Evolutionary conservation across 768 basidiomycete species (phyloP), one percentile per base, ranked within the genome.

Genomic region (Mycena galericulata): DNA sequence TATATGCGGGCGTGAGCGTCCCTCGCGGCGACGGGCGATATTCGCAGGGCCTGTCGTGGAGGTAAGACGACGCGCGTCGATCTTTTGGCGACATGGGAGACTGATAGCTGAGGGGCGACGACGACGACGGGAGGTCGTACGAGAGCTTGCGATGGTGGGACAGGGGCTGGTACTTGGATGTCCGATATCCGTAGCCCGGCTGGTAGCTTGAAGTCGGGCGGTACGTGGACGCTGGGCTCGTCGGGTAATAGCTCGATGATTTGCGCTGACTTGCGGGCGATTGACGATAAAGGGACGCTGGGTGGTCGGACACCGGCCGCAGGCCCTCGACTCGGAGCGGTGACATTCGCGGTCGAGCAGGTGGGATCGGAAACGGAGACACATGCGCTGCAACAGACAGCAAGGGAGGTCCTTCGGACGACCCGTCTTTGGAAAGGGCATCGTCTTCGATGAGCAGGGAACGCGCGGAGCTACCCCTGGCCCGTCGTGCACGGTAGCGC

Each of bases 401-500:
- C 15, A 32, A 17, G 32, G 56, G 30, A 2, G 26, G 30, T n/a
- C 8, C n/a, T n/a, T 59, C 64, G n/a, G n/a, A n/a, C 10, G 22
- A 36, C 17, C 30, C 64, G 24, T 30, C 29, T 45, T 53, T 53
- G 11, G 57, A 46, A 11, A 45, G 8, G 15, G 30, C 46, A 18
- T 54, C 65, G 47, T 66, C 65, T 18, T 60, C 57, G 38, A 65
- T 58, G 49, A 59, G 46, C 47, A 65, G 24, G 10, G 64, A 56
- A 11, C 32, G 27, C n/a, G 10, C 47, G 2, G 55, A n/a, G 10
- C 10, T 12, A 1, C n/a, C 47, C 10, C 47, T 34, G 20, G 26
- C 54, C 6, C 55, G 63, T 1, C 56, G 49, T 15, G 15, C 46
- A 18, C 56, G 51, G 29, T 15, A 46, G 14, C 50, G 24, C 57